A percentile compares a stretch with the other conserved stretches of the same genome.
Conservation (phyloP, 306 rosid species). For the Sicyos edulis region DNA sequence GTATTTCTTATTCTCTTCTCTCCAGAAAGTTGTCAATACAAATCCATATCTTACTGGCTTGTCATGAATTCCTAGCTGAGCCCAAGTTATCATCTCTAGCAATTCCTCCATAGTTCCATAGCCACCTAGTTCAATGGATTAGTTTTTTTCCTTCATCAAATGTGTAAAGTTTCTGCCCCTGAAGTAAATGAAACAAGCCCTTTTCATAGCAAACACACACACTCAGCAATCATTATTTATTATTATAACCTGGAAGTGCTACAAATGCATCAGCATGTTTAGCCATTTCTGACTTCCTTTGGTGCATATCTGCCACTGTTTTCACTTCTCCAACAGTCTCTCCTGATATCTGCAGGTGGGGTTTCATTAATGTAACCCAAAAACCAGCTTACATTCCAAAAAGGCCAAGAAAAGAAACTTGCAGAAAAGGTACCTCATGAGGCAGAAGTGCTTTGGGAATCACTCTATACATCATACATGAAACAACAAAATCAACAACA, state of each 20-base stretch:
- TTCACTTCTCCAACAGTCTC: conserved; percentile 54
- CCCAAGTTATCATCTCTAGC: conserved; percentile 31
- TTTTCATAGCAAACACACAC: background rate
- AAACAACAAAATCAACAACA: conserved; percentile 13
- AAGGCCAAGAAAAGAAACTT: conserved; percentile 5
- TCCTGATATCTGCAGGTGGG: conserved; percentile 41
- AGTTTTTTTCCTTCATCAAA: background rate
- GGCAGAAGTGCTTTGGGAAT: conserved; percentile 54
- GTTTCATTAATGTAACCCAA: conserved; percentile 24
- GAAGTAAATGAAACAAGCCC: conserved; percentile 2
- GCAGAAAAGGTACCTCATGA: conserved; percentile 43
- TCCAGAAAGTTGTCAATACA: conserved; percentile 2
- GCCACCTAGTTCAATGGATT: conserved; percentile 22
- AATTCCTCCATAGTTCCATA: conserved; percentile 37
- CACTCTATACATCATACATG: conserved; percentile 36
- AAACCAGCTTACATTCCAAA: background rate
- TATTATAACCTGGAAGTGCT: conserved; percentile 54
- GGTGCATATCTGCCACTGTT: conserved; percentile 52
- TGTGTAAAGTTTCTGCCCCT: background rate
- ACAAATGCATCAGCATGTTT: conserved; percentile 65
- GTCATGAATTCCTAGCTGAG: conserved; percentile 36
- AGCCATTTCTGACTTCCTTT: conserved; percentile 59
- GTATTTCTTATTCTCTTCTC: background rate
- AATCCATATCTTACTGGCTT: conserved; percentile 28
- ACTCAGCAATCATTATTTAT: background rate